Percentiles rank a stretch among this genome's conserved stretches.
Conservation (phyloP, 2,329 filamentous ascomycete genomes). For the Tolypocladium amazonense region DNA sequence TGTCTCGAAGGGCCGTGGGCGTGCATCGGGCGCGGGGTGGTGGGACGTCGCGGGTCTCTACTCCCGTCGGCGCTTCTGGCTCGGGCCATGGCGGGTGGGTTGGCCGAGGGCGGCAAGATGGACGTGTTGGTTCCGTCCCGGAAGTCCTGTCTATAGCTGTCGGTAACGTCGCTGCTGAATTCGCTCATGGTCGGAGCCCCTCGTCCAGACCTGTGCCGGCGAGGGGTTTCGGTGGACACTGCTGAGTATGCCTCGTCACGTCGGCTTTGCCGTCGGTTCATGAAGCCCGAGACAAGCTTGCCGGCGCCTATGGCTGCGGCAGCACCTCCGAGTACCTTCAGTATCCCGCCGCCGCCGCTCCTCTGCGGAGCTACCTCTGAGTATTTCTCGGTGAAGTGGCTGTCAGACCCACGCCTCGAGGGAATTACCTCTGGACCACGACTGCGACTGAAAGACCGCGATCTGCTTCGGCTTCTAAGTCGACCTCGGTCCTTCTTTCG, state of each 20-base stretch:
- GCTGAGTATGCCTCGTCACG: slow-evolving; percentile 53
- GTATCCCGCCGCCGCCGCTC: slow-evolving; percentile 39
- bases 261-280: slow-evolving; percentile 38
- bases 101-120: slow-evolving; percentile 35
- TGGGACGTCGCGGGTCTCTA: slow-evolving; percentile 26
- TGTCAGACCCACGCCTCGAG: slow-evolving; percentile 42
- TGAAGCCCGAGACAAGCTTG: slow-evolving; percentile 48
- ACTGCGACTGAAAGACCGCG: slow-evolving; percentile 22
- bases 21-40: slow-evolving; percentile 37
- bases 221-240: slow-evolving; percentile 51
- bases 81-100: slow-evolving; percentile 31
- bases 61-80: slow-evolving; percentile 34
- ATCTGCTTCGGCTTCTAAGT: slow-evolving; percentile 29
- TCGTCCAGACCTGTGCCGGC: slow-evolving; percentile 30
- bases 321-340: slow-evolving; percentile 48
- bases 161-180: slow-evolving; percentile 38
- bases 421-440: slow-evolving; percentile 38
- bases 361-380: slow-evolving; percentile 31
- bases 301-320: slow-evolving; percentile 54
- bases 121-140: slow-evolving; percentile 24
- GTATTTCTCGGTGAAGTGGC: slow-evolving; percentile 57
- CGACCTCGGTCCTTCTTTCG: slow-evolving; percentile 30
- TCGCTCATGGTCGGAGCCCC: slow-evolving; percentile 34
- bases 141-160: slow-evolving; percentile 11
- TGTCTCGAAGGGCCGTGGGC: slow-evolving; percentile 30